phyloP scores from a whole-genome alignment of 2,329 filamentous ascomycete genomes.

The Nemania sp. region DNA sequence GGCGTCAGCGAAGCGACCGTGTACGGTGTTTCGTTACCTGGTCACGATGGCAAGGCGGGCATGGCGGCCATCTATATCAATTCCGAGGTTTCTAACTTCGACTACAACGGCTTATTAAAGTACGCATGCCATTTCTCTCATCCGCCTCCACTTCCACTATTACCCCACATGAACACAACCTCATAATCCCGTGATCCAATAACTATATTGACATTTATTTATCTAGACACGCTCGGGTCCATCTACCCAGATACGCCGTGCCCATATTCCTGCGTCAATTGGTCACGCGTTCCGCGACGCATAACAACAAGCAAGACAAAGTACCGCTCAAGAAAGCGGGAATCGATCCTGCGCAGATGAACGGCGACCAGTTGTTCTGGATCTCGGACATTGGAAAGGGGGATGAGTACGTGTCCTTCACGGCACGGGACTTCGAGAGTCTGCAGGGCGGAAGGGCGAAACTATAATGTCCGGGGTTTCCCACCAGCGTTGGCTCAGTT shows the following conservation, averaged over 20 bases:
- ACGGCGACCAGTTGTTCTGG: conserved; percentile 52
- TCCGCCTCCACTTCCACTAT: background rate
- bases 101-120: conserved; percentile 62
- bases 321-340: conserved; percentile 69
- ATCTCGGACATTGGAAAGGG: conserved; percentile 61
- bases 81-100: conserved; percentile 50
- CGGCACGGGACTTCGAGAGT: conserved; percentile 59
- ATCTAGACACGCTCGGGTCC: conserved; percentile 54
- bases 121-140: conserved; percentile 36
- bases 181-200: background rate
- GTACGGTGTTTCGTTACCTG: conserved; percentile 67
- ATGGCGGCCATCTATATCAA: conserved; percentile 64
- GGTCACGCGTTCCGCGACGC: conserved; percentile 60
- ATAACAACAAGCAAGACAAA: conserved; percentile 84
- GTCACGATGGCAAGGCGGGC: conserved; percentile 70
- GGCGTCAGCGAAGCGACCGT: conserved; percentile 69
- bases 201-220: background rate
- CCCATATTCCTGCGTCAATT: conserved; percentile 72
- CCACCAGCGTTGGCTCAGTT: background rate
- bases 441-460: conserved; percentile 50
- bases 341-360: conserved; percentile 58
- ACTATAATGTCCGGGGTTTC: conserved; percentile 41
- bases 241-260: conserved; percentile 73
- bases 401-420: conserved; percentile 62
- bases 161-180: background rate